Evolutionary conservation across 2,329 filamentous ascomycete species (phyloP).

Genomic region (Neonectria sp.): DNA sequence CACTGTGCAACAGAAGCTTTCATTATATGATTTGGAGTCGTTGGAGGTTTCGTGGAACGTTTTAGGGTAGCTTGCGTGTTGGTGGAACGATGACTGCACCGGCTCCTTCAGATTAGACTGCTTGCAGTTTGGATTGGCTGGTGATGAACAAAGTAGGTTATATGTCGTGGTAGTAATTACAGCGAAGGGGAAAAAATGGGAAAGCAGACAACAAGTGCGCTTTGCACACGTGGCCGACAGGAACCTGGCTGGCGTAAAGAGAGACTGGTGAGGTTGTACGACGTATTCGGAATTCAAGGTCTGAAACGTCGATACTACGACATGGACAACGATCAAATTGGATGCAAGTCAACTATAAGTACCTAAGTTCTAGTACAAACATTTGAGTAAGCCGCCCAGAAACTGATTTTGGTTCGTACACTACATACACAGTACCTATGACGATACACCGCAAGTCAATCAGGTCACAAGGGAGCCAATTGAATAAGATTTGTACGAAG

Average conservation of each 20-base stretch:
- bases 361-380: background rate
- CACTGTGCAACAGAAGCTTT: background rate
- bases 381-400: background rate
- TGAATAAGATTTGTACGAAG: background rate
- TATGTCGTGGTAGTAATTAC: background rate
- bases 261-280: conserved; percentile 11
- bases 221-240: conserved; percentile 14
- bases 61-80: background rate
- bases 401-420: background rate
- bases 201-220: background rate
- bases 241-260: background rate
- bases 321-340: background rate
- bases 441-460: background rate
- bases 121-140: background rate
- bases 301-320: conserved; percentile 5
- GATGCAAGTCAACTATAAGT: background rate
- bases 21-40: background rate
- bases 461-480: background rate
- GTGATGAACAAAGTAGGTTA: background rate
- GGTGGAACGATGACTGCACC: background rate
- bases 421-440: background rate
- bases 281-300: conserved; percentile 1
- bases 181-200: background rate
- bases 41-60: background rate
- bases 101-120: background rate